These are phyloP conservation scores for Tulasnella sp. DNA, from an alignment of 768 basidiomycete species.

Conservation along the genomic window DNA sequence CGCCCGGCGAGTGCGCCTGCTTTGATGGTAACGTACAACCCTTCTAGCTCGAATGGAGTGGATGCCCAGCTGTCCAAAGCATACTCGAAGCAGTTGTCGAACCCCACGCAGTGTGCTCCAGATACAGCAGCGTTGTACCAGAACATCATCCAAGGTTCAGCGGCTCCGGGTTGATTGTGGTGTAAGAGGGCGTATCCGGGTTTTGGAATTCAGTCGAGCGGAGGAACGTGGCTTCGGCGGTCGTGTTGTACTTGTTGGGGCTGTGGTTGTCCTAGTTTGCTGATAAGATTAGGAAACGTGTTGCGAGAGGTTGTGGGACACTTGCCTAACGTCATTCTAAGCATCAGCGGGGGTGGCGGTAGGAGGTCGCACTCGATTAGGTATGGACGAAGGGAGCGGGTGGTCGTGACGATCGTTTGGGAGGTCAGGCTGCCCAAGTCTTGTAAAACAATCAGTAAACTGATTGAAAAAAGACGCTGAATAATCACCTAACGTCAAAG, in stretches of 20 bases:
- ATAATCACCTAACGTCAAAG: too few species aligned
- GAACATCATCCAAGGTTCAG: constrained; percentile 82
- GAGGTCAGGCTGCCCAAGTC: too few species aligned
- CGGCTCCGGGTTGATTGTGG: constrained; percentile 79
- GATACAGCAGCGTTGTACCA: constrained; percentile 81
- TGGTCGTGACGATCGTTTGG: too few species aligned
- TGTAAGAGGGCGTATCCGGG: constrained; percentile 86
- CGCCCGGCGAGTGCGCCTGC: constrained; percentile 77
- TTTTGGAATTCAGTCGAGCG: constrained; percentile 69
- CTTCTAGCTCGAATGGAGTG: constrained; percentile 93
- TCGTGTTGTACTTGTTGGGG: constrained; percentile 93
- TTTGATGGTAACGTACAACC: constrained; percentile 88
- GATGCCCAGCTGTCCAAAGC: constrained; percentile 80
- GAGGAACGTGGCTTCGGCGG: constrained; percentile 84
- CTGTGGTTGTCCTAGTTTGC: constrained; percentile 51
- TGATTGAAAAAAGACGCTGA: too few species aligned
- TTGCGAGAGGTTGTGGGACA: too few species aligned
- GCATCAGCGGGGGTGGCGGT: too few species aligned
- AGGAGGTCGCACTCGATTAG: too few species aligned
- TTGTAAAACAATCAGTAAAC: too few species aligned
- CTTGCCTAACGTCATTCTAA: too few species aligned
- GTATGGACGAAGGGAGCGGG: too few species aligned
- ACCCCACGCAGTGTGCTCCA: constrained; percentile 88
- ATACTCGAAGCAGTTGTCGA: constrained; percentile 84
- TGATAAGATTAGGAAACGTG: too few species aligned